Base-by-base conservation (phyloP, 1,284 basidiomycete species). In the Pseudozyma thailandica region DNA sequence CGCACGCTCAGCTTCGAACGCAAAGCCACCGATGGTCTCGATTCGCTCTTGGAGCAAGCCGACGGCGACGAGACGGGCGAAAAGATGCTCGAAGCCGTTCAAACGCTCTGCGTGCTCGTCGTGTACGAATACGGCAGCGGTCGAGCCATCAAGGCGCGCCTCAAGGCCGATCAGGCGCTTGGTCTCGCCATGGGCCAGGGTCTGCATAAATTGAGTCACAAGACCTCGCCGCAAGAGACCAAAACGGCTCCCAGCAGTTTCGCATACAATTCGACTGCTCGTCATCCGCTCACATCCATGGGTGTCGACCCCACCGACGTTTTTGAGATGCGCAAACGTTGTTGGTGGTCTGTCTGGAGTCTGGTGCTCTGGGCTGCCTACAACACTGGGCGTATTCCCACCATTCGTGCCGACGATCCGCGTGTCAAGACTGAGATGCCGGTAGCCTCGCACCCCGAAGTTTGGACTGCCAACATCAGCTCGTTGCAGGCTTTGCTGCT, bases 71-170 rank as follows among this genome's bases (percentile, higher is more conserved):
- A 64, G 13, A 56, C 46, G 8, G 64, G 70, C 20, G 68, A 56
- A 33, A 61, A 65, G 42, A 65, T 57, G 33, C 64, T 80, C 46
- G 78, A 78, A 26, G 72, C 76, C 9, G 68, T 78, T 18, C 78
- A 80, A 45, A 72, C 77, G 18, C 56, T 80, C 15, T 71, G 69
- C 39, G 71, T 78, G 26, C 59, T 80, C 4, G 63, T 68, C 26
- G 65, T 80, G 16, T 78, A 74, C 55, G 76, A 77, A 62, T 80
- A 80, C 45, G 78, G 78, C 42, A 74, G 64, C 57, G 77, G 78
- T 18, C 53, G 75, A 25, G 70, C 78, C 31, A 62, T 78, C 51
- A 80, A 80, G 51, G 72, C 78, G 20, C 65, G 78, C 10, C 50
- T 80, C 27, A 80, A 80, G 51, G 78, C 76, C 6, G 78, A 80